Evolutionary conservation across 2,329 filamentous ascomycete genomes (phyloP), one percentile per base, ranked within the genome.

Genomic region (Claviceps lovelessii): DNA sequence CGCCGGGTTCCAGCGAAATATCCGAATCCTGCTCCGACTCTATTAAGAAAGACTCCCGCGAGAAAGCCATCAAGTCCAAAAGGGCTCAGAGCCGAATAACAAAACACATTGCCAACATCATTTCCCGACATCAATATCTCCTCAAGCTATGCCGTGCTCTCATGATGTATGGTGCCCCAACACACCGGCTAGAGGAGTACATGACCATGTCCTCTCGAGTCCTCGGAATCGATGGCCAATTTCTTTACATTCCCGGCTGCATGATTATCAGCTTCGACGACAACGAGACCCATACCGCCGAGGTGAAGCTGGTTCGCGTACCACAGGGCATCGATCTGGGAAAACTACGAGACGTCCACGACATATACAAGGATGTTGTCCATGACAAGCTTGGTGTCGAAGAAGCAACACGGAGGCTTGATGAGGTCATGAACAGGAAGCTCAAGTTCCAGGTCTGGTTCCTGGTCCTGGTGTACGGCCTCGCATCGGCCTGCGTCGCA

Each of bases 181-280:
- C 90, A 0, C 90, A 96, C 71, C 84, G 90, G 11, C 74, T 96
- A 23, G 90, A 96, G 68, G 86, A 95, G 65, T 95, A 95, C 67
- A 84, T 96, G 80, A 84, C 79, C 58, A 94, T 91, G 86, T 90
- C 87, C 9, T 85, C 90, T 1, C 79, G 87, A n/a, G 87, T 93
- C 1, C 77, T 96, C 42, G 87, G 90, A 67, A 90, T 95, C 17
- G 86, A 95, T 60, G 86, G 85, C 6, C 89, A 95, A 63, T 95
- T 93, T 61, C 72, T 95, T 28, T 96, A 95, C 65, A 81, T 95
- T 35, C 90, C 90, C 0, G 88, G 88, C 0, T 94, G 88, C 64
- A 96, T 96, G 90, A 87, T 96, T 55, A 86, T 95, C 64, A 91
- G 88, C 5, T 95, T 96, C 64, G 90, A 87, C 63, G 87, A 91